Evolutionary conservation across 768 basidiomycete species (phyloP).

Genomic region (Mycena kentingensis): DNA sequence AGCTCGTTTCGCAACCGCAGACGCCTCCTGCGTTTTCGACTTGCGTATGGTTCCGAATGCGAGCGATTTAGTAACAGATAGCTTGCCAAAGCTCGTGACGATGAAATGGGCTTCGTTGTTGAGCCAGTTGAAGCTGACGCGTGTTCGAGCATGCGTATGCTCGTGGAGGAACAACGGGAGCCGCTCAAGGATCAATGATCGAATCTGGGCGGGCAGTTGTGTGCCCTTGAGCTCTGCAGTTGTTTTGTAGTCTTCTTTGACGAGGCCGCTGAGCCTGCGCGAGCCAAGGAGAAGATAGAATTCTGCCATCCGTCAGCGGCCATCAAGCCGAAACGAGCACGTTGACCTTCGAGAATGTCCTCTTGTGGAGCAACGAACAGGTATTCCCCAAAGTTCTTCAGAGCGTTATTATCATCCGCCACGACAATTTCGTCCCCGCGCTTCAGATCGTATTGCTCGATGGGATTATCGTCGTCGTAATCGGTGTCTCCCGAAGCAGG

Average conservation of each 20-base stretch:
- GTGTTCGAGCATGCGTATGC: conserved; percentile 66
- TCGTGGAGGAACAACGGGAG: conserved; percentile 92
- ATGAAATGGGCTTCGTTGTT: conserved; percentile 63
- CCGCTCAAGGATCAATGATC: conserved; percentile 73
- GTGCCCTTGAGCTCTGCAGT: conserved; percentile 52
- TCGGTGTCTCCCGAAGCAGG: conserved; percentile 31
- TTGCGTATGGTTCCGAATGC: conserved; percentile 50
- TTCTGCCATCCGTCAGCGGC: conserved; percentile 37
- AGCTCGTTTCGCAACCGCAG: conserved; percentile 64
- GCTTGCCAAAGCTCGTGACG: conserved; percentile 67
- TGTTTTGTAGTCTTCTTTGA: conserved; percentile 76
- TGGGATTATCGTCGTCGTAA: conserved; percentile 36
- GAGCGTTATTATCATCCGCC: conserved; percentile 82
- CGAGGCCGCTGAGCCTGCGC: conserved; percentile 65
- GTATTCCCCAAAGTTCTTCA: conserved; percentile 75
- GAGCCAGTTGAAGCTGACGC: conserved; percentile 68
- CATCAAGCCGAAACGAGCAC: neutral
- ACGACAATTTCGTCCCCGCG: conserved; percentile 72
- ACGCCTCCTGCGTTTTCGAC: conserved; percentile 64
- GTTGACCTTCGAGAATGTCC: conserved; percentile 82
- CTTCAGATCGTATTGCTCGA: conserved; percentile 72
- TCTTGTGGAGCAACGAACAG: conserved; percentile 86
- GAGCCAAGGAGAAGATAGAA: conserved; percentile 83
- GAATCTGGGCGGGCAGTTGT: conserved; percentile 52
- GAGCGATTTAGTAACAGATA: conserved; percentile 64